A percentile compares a stretch with the other conserved stretches of the same genome.
phyloP scores from a whole-genome alignment of 306 rosid species.

The Lathyrus tuberosus region DNA sequence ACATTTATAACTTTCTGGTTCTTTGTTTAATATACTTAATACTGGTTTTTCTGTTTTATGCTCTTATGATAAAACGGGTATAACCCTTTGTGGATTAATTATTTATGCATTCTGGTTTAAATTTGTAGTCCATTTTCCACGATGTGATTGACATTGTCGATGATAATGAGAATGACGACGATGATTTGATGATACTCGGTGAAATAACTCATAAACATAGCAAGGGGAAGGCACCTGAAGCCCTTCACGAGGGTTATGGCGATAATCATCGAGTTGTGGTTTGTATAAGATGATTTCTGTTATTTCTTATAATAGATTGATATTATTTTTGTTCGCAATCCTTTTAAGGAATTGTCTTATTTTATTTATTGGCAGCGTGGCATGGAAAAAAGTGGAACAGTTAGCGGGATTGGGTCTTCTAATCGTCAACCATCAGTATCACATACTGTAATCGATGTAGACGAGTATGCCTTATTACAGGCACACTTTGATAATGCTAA shows the following conservation, averaged over 20 bases:
- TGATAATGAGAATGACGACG: conserved; percentile 53
- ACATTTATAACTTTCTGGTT: not conserved
- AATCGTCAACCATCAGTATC: not conserved
- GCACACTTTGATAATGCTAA: conserved; percentile 68
- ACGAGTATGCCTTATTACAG: conserved; percentile 66
- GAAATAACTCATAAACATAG: conserved; percentile 45
- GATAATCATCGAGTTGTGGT: conserved; percentile 55
- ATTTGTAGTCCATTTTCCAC: conserved; percentile 21
- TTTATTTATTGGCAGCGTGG: conserved; percentile 40
- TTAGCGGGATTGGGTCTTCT: conserved; percentile 52
- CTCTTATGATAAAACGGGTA: too few relatives aligned
- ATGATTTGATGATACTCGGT: conserved; percentile 52
- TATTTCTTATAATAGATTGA: conserved; percentile 30
- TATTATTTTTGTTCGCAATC: conserved; percentile 23
- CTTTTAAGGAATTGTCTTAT: conserved; percentile 47
- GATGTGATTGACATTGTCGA: conserved; percentile 73
- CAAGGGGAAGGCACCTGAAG: conserved; percentile 62
- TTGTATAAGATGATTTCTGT: conserved; percentile 40
- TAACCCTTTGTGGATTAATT: too few relatives aligned
- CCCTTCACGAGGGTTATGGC: conserved; percentile 44
- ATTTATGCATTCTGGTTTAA: too few relatives aligned
- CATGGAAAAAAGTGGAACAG: conserved; percentile 44
- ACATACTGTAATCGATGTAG: conserved; percentile 17
- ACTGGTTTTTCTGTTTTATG: too few relatives aligned
- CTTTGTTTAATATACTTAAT: too few relatives aligned